Evolutionary conservation across 2,329 filamentous ascomycete species (phyloP), one percentile per base, ranked within the genome.

Genomic region (Phaeosphaeriaceae sp.): DNA sequence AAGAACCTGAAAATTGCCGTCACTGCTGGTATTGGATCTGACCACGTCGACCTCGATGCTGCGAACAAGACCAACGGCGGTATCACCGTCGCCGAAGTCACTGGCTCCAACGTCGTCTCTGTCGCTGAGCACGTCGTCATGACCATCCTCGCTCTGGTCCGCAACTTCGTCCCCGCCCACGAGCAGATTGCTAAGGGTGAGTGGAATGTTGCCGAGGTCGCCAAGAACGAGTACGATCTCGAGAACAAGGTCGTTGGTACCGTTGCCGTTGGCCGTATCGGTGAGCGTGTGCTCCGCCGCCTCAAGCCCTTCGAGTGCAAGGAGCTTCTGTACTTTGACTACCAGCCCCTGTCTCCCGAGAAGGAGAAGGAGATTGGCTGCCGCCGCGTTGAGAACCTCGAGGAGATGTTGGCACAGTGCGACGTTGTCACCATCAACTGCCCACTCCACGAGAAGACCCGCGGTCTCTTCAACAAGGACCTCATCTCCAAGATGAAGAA

Each of bases 381-480:
- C 87, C 88, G 92, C 74, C 89, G 95, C 62, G 93, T 98, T 60
- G 90, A 94, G 49, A 86, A 79, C 74, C 89, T 99, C 74, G 93
- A 97, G 86, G 94, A 98, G 80, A 90, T 99, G 88, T 82, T 99
- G 63, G 85, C 87, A 42, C 92, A 96, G 85, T 98, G 94, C 80
- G 95, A 98, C 72, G 87, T 98, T 62, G 94, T 99, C 81, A 99
- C 95, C 77, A 98, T 99, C 85, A 99, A 99, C 89, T 97, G 93
- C 87, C 95, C 95, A 53, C 88, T 99, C 65, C 95, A 99, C 85
- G 94, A 98, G 87, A 96, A 96, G 88, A 99, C 95, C 36, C 87
- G 89, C 63, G 94, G 94, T 70, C 82, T 99, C 65, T 98, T 98
- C 87, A 97, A 98, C 90, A 97, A 97, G 90, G 92, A 98, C 49